Evolutionary conservation across 192 early-diverging fungal genomes (phyloP).

Genomic region (Spizellomyces punctatus): DNA sequence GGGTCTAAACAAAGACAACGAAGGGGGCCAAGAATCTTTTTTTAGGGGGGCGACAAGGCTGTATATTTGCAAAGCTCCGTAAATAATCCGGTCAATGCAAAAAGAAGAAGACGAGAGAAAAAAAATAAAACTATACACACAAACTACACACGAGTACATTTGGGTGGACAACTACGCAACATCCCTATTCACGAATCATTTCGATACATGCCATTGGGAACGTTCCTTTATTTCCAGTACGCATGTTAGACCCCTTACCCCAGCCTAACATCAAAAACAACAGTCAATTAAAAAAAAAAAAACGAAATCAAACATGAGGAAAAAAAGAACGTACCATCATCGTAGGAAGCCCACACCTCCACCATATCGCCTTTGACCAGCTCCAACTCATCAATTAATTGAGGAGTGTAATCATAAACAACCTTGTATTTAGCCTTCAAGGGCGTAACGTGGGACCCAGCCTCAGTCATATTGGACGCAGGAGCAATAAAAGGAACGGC

Average conservation of each 20-base stretch:
- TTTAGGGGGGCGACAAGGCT: too few relatives aligned
- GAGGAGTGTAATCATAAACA: constrained; percentile 32
- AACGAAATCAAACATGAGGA: background rate
- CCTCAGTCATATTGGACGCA: background rate
- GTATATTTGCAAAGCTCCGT: too few relatives aligned
- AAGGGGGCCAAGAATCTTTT: too few relatives aligned
- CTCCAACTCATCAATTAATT: constrained; percentile 39
- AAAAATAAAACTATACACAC: too few relatives aligned
- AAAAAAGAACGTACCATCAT: constrained; percentile 17
- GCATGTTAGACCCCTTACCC: constrained; percentile 33
- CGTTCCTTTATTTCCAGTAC: constrained; percentile 32
- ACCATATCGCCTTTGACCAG: constrained; percentile 37
- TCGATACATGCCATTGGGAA: constrained; percentile 41
- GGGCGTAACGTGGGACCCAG: background rate
- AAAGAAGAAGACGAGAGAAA: too few relatives aligned
- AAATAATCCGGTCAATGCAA: too few relatives aligned
- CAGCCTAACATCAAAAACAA: constrained; percentile 19
- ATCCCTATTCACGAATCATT: constrained; percentile 15
- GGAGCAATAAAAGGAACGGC: constrained; percentile 16
- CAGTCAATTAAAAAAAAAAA: background rate
- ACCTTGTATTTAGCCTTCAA: constrained; percentile 18
- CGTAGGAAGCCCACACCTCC: constrained; percentile 29
- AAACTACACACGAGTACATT: background rate
- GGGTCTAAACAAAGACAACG: too few relatives aligned
- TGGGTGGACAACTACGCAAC: background rate